A percentile compares a stretch with the other conserved stretches of the same genome.
phyloP scores from a whole-genome alignment of 2,329 filamentous ascomycete species.

The Coleophoma crateriformis region DNA sequence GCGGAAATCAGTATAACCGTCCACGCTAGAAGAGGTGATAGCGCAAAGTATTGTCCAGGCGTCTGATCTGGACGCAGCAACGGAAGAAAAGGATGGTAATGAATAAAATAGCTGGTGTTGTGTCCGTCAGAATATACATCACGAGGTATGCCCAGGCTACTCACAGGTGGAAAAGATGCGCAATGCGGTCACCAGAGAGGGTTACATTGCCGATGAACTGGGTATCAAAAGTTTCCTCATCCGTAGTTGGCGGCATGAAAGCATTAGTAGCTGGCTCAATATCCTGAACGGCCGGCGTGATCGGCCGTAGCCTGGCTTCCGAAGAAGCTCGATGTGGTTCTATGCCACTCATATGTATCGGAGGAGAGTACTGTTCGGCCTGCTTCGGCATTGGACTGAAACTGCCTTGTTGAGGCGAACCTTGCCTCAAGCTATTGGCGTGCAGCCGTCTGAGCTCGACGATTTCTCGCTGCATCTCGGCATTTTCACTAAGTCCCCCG shows the following conservation, averaged over 20 bases:
- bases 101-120: slow-evolving; percentile 50
- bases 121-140: slow-evolving; percentile 23
- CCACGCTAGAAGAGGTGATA: slow-evolving; percentile 64
- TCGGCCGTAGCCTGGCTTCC: not conserved
- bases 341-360: not conserved
- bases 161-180: slow-evolving; percentile 38
- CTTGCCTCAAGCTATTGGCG: slow-evolving; percentile 23
- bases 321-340: not conserved
- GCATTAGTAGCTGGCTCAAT: not conserved
- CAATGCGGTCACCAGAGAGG: slow-evolving; percentile 17
- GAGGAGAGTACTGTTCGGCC: not conserved
- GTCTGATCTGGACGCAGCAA: slow-evolving; percentile 49
- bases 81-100: slow-evolving; percentile 59
- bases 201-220: not conserved
- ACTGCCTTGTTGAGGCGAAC: slow-evolving; percentile 42
- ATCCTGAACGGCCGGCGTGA: not conserved
- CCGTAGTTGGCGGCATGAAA: not conserved
- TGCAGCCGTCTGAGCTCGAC: slow-evolving; percentile 40
- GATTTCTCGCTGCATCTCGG: slow-evolving; percentile 56
- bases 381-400: slow-evolving; percentile 34
- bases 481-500: slow-evolving; percentile 44
- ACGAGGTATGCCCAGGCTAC: slow-evolving; percentile 13
- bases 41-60: slow-evolving; percentile 51
- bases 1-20: slow-evolving; percentile 58
- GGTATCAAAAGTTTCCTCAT: not conserved